Base-by-base conservation (phyloP, 495 filamentous ascomycete species). In the Lasiosphaeria ovina region DNA sequence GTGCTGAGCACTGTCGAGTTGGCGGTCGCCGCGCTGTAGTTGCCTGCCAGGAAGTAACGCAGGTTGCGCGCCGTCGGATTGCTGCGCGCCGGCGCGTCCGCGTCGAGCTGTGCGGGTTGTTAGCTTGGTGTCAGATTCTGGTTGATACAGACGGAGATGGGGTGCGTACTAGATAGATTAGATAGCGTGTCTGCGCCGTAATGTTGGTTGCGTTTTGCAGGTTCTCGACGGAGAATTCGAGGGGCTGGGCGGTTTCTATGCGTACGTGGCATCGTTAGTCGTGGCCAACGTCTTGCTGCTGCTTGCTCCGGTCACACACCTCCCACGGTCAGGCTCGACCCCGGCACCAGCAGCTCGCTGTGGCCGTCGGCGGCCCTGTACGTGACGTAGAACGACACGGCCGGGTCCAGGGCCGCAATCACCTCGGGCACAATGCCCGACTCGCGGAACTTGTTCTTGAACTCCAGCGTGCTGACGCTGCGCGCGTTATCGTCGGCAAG, bases 401-500 rank as follows among this genome's bases (percentile, higher is more conserved):
- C 58, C 1, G 67, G 67, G 55, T 70, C 67, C 3, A 70, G 58
- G 10, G 65, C 65, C 2, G 65, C 59, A 55, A 70, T 65, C 32
- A 70, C 60, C 36, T 67, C 62, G 52, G 67, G 67, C 3, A 70
- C 67, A 52, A 70, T 70, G 51, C 62, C 62, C n/a, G 65, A 67
- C 32, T 51, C 36, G 9, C 57, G 45, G 44, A 67, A 70, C 24
- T 14, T 32, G 60, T 65, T 61, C 31, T 70, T 70, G 58, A 70
- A 70, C 51, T 60, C 52, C 33, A 62, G 58, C 11, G 65, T 67
- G 38, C 56, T 55, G 58, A 70, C 60, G 62, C 47, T 58, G 35
- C 49, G 36, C 17, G 62, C 59, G 17, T 62, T 64, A 57, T 64
- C 64, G 51, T 60, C 57, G 57, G 64, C 67, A 3, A 51, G 4